These are phyloP conservation scores for Fonsecaea erecta DNA, from an alignment of 2,329 filamentous ascomycete species.

Conservation along the genomic window DNA sequence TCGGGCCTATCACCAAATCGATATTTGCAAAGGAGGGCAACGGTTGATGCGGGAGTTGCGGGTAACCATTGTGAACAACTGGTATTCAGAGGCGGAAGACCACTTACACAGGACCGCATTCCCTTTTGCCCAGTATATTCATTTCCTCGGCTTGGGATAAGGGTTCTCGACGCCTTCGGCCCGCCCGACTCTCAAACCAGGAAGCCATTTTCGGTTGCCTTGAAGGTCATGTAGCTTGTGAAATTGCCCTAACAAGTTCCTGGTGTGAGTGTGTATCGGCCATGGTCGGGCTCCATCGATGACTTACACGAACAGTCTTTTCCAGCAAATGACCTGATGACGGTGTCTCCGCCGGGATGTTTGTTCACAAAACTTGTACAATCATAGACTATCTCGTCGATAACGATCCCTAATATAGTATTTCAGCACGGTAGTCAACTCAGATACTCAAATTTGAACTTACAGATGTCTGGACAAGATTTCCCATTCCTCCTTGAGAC, in stretches of 20 bases:
- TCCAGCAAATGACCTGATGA: conserved; percentile 40
- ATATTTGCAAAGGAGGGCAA: neutral
- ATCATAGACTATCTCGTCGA: conserved; percentile 42
- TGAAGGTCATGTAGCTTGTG: neutral
- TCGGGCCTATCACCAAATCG: neutral
- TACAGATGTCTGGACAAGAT: neutral
- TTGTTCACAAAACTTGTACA: conserved; percentile 37
- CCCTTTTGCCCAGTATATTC: neutral
- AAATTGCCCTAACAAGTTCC: neutral
- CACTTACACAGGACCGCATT: neutral
- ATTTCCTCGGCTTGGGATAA: neutral
- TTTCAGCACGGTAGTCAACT: neutral
- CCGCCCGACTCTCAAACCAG: neutral
- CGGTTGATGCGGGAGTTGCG: neutral
- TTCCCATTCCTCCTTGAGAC: neutral
- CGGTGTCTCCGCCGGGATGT: conserved; percentile 41
- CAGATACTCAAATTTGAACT: neutral
- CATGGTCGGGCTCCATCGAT: neutral
- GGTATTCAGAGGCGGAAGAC: neutral
- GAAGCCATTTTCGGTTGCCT: neutral
- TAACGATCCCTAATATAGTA: conserved; percentile 31
- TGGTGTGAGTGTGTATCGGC: neutral
- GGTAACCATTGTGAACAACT: neutral
- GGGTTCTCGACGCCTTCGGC: neutral
- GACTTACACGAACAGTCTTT: conserved; percentile 38